phyloP scores from a whole-genome alignment of 768 basidiomycete genomes.

The Candolleomyces efflorescens region DNA sequence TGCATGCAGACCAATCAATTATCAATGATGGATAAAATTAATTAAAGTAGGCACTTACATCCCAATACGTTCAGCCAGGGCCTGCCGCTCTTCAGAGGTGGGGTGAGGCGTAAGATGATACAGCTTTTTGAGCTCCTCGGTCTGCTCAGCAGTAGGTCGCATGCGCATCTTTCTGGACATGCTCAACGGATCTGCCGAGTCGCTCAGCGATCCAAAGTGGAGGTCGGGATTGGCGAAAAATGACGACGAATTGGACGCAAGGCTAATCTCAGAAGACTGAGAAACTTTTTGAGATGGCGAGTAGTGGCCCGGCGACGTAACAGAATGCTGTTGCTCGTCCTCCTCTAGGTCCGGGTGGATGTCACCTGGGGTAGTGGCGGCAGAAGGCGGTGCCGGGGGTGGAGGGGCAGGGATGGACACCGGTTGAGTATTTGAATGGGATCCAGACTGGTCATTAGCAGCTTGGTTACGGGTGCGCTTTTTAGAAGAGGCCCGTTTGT shows the following conservation, averaged over 20 bases:
- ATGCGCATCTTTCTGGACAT: conserved; percentile 60
- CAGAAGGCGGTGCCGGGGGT: conserved; percentile 17
- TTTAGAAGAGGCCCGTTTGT: conserved; percentile 80
- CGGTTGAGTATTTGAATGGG: conserved; percentile 25
- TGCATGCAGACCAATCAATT: conserved; percentile 32
- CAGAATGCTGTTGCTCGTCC: conserved; percentile 8
- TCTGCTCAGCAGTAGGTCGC: conserved; percentile 60
- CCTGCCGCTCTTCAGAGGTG: conserved; percentile 59
- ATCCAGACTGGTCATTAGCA: conserved; percentile 14
- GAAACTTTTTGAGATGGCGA: background rate
- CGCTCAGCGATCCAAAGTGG: conserved; percentile 17
- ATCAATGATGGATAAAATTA: conserved; percentile 24
- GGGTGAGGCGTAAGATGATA: conserved; percentile 67
- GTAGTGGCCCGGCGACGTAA: background rate
- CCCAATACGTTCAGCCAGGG: conserved; percentile 63
- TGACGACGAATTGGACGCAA: background rate
- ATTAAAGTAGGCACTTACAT: conserved; percentile 54
- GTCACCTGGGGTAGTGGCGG: conserved; percentile 9
- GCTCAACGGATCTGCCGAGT: conserved; percentile 12
- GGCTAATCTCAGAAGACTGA: background rate
- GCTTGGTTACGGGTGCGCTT: conserved; percentile 44
- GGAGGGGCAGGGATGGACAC: conserved; percentile 13
- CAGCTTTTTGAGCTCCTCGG: conserved; percentile 62
- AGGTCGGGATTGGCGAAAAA: conserved; percentile 1
- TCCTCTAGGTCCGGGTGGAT: conserved; percentile 21